A percentile compares a stretch with the other conserved stretches of the same genome.
Evolutionary conservation across 2,329 filamentous ascomycete genomes (phyloP).

Genomic region (Fusarium ambrosium): DNA sequence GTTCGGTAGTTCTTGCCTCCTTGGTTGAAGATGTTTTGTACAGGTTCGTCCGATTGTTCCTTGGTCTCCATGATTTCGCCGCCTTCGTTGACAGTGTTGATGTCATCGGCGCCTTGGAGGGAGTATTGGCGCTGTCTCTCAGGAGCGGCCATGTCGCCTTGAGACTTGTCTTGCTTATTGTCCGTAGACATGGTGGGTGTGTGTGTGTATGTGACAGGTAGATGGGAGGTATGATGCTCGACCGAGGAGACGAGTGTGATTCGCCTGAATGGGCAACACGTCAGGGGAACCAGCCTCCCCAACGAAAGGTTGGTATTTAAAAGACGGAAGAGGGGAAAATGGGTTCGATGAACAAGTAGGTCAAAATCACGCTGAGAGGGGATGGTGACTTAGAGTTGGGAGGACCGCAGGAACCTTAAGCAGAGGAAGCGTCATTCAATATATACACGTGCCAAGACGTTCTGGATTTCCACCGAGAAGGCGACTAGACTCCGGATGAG

Average conservation of each 20-base stretch:
- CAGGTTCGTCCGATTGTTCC: constrained; percentile 34
- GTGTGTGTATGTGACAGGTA: not conserved
- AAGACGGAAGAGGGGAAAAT: not conserved
- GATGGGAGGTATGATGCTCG: not conserved
- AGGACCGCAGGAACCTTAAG: constrained; percentile 17
- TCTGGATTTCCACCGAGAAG: not conserved
- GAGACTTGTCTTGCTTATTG: constrained; percentile 28
- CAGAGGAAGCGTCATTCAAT: constrained; percentile 4
- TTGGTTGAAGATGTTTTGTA: constrained; percentile 45
- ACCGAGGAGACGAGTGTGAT: not conserved
- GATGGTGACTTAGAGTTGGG: not conserved
- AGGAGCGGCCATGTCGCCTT: constrained; percentile 25
- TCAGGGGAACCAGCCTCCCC: not conserved
- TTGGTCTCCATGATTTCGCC: constrained; percentile 28
- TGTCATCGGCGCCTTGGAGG: constrained; percentile 28
- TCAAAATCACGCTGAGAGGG: not conserved
- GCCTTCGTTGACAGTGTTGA: constrained; percentile 25
- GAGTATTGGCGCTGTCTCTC: constrained; percentile 15
- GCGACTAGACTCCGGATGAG: not conserved
- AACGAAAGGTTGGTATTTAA: not conserved
- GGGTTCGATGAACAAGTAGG: not conserved
- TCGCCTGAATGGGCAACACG: not conserved
- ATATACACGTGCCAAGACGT: constrained; percentile 34
- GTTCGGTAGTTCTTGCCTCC: constrained; percentile 49
- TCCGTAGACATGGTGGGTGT: constrained; percentile 10